phyloP scores from a whole-genome alignment of 108 stramenopile species.

The Nannochloropsis oceanica region DNA sequence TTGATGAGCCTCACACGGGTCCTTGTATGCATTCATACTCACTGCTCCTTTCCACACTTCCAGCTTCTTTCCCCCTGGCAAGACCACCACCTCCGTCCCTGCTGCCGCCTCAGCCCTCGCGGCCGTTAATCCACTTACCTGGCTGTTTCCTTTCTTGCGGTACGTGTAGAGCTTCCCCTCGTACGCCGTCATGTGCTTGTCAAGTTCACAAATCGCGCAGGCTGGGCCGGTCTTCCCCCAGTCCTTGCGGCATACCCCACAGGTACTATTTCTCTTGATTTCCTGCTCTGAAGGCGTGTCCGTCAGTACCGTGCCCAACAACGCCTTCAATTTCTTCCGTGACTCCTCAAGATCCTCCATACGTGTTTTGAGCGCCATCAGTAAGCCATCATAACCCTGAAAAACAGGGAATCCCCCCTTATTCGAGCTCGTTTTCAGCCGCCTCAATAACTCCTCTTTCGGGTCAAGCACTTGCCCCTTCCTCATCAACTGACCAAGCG shows the following conservation, averaged over 20 bases:
- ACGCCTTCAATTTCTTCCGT: not conserved
- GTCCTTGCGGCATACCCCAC: constrained; percentile 15
- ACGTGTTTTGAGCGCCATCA: not conserved
- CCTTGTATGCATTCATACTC: not conserved
- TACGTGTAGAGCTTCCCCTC: constrained; percentile 1
- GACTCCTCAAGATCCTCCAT: constrained; percentile 5
- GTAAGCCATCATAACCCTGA: not conserved
- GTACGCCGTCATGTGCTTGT: constrained; percentile 8
- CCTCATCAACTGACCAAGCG: not conserved
- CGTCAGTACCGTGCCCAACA: not conserved
- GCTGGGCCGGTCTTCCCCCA: constrained; percentile 20
- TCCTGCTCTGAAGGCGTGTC: constrained; percentile 3
- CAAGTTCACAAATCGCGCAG: constrained; percentile 17
- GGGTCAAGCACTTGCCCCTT: not conserved
- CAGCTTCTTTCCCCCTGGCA: no score
- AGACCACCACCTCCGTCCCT: no score
- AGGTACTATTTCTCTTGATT: constrained; percentile 10
- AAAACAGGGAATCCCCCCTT: constrained; percentile 1
- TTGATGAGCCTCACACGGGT: not conserved
- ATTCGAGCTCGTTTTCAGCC: not conserved
- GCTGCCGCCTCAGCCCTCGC: no score
- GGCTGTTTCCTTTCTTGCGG: not conserved
- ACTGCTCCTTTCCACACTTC: no score
- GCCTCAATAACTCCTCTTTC: not conserved
- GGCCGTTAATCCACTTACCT: not conserved